Evolutionary conservation across 225 moss, liverwort and hornwort species (phyloP).

Genomic region (Bryoerythrophyllum caledonicum): DNA sequence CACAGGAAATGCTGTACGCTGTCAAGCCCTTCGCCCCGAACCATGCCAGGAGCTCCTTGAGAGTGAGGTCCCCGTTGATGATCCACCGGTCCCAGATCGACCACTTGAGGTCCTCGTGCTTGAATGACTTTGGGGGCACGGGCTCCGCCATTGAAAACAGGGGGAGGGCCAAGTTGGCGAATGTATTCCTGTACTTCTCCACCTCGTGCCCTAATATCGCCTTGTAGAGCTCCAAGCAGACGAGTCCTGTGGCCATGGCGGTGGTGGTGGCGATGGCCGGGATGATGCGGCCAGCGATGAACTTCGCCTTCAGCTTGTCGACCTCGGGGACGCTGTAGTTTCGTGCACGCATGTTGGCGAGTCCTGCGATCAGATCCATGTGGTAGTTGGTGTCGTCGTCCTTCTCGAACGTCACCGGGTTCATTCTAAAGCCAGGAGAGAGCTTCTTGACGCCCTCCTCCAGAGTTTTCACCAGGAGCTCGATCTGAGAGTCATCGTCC

Average conservation of each 20-base stretch:
- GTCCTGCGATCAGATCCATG: constrained; percentile 67
- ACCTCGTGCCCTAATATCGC: constrained; percentile 37
- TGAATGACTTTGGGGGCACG: constrained; percentile 55
- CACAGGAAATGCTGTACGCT: constrained; percentile 67
- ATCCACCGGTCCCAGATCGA: constrained; percentile 75
- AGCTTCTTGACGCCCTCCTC: constrained; percentile 47
- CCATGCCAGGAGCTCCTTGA: constrained; percentile 60
- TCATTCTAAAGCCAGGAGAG: constrained; percentile 51
- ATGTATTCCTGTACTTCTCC: constrained; percentile 55
- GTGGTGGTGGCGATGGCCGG: constrained; percentile 69
- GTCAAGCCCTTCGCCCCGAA: constrained; percentile 45
- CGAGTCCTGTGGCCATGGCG: constrained; percentile 64
- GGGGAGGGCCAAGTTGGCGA: constrained; percentile 60
- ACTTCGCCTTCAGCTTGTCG: constrained; percentile 75
- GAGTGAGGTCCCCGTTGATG: constrained; percentile 43
- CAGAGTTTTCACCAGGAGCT: constrained; percentile 44
- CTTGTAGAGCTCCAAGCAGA: constrained; percentile 69
- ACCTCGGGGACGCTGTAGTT: constrained; percentile 71
- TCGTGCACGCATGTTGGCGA: constrained; percentile 71
- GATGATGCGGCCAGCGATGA: constrained; percentile 68
- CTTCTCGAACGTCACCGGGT: constrained; percentile 63
- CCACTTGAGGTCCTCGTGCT: constrained; percentile 57
- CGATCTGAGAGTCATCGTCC: constrained; percentile 64
- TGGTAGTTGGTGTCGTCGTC: constrained; percentile 70
- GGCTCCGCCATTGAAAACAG: constrained; percentile 72